These are phyloP conservation scores for Moringa oleifera DNA, from an alignment of 345 rosid genomes.

Conservation along the genomic window DNA sequence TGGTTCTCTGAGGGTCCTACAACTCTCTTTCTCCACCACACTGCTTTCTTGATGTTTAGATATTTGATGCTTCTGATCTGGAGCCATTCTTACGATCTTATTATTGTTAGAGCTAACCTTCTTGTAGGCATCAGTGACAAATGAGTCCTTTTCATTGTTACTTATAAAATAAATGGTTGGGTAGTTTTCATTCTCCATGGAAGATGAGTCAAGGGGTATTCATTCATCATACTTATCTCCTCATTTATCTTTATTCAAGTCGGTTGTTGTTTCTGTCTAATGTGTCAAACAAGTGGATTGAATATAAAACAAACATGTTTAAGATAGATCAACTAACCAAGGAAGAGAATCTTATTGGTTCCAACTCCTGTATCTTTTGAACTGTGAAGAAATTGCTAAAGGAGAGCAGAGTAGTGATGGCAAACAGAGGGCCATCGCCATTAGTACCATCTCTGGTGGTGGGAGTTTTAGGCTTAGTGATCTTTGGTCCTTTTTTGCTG, in stretches of 20 bases:
- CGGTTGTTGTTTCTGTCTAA: too few relatives aligned
- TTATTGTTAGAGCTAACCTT: too few relatives aligned
- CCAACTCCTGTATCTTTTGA: background rate
- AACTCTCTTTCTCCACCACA: too few relatives aligned
- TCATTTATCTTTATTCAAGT: too few relatives aligned
- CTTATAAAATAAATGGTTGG: background rate
- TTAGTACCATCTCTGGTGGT: slow-evolving; percentile 37
- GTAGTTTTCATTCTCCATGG: slow-evolving; percentile 1
- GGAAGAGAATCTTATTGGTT: slow-evolving; percentile 1
- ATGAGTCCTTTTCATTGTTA: background rate
- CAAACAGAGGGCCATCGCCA: slow-evolving; percentile 44
- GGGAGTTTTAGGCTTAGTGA: slow-evolving; percentile 31
- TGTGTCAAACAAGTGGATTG: too few relatives aligned
- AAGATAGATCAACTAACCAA: slow-evolving; percentile 16
- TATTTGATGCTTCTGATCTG: too few relatives aligned
- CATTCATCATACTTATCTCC: too few relatives aligned
- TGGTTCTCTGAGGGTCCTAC: too few relatives aligned
- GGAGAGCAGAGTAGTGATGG: slow-evolving; percentile 11
- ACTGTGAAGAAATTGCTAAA: background rate
- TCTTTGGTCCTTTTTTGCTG: slow-evolving; percentile 21
- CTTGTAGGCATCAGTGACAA: background rate
- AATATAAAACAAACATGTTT: too few relatives aligned
- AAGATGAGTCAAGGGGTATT: too few relatives aligned
- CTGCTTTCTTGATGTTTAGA: too few relatives aligned
- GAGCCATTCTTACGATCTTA: too few relatives aligned